Evolutionary conservation across 129 eudicot species (phyloP).

Genomic region (Tanacetum coccineum): DNA sequence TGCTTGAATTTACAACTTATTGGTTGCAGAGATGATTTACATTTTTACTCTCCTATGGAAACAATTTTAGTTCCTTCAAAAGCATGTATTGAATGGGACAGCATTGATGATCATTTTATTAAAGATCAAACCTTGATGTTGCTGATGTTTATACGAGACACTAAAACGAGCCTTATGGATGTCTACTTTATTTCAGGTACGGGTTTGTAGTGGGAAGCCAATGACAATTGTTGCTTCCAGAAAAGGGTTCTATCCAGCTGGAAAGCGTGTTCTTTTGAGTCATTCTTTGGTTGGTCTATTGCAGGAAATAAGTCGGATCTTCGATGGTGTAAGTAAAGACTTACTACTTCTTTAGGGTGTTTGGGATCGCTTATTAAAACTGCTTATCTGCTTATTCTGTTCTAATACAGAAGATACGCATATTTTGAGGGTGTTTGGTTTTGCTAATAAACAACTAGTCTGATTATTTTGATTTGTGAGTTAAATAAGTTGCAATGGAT

Average conservation of each 20-base stretch:
- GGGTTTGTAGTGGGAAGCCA: conserved; percentile 91
- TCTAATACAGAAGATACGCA: not conserved
- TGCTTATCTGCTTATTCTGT: too few relatives aligned
- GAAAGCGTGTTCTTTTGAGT: conserved; percentile 52
- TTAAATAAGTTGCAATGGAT: too few relatives aligned
- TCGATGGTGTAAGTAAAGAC: conserved; percentile 66
- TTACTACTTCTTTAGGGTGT: not conserved
- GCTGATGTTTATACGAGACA: not conserved
- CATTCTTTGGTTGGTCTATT: conserved; percentile 82
- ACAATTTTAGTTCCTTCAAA: too few relatives aligned
- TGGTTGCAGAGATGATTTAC: too few relatives aligned
- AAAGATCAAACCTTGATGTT: conserved; percentile 16
- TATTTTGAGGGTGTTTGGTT: too few relatives aligned
- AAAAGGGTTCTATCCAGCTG: conserved; percentile 85
- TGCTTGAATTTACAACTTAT: too few relatives aligned
- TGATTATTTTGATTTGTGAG: too few relatives aligned
- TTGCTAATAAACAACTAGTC: too few relatives aligned
- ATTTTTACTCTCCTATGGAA: too few relatives aligned
- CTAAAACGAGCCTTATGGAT: conserved; percentile 4
- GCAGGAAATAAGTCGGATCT: conserved; percentile 72
- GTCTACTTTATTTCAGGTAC: conserved; percentile 28
- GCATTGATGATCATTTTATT: too few relatives aligned
- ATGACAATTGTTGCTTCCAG: conserved; percentile 78
- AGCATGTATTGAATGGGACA: too few relatives aligned
- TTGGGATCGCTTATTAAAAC: too few relatives aligned